Evolutionary conservation across 2,329 filamentous ascomycete genomes (phyloP), one percentile per base, ranked within the genome.

Genomic region (Botryotinia globosa): DNA sequence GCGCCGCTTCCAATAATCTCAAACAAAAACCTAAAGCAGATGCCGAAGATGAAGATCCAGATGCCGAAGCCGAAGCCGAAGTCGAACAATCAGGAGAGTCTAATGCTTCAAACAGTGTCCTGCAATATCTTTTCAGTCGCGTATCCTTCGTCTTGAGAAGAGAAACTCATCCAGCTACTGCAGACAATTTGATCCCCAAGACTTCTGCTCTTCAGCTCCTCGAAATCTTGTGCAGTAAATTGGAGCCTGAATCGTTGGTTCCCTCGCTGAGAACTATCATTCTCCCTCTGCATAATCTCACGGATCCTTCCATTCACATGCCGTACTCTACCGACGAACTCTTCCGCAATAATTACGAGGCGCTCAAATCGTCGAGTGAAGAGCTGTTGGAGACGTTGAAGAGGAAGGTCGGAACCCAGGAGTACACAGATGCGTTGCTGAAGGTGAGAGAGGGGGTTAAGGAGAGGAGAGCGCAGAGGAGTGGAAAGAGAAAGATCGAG

Each of bases 401-500:
- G 84, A 91, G 91, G 84, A 94, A 92, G 80, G 85, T 97, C 69
- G 96, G 95, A 58, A 93, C 92, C 2, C 88, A 90, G 1, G 89
- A 89, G 74, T 99, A 94, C 83, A 90, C 94, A n/a, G 85, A 87
- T 71, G 87, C 91, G 63, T 85, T 98, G 79, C 82, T 92, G 56
- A 87, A 87, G 58, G 93, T 97, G 10, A 89, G 93, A 74, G 90
- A 92, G 69, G 87, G 86, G 25, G 90, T 96, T n/a, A 88, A 88
- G 79, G 86, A 87, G 76, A 89, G 91, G 78, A 86, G 96, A 76
- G 89, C 93, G 80, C 88, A 90, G 78, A 85, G 97, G 76, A 89
- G 91, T 71, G 89, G 87, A 75, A 99, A 99, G 88, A 88, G 96
- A 79, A 93, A 93, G 83, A 93, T 98, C 76, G 94, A 97, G 80